Evolutionary conservation across 257 asterid species (phyloP).

Genomic region (Mitragyna speciosa): DNA sequence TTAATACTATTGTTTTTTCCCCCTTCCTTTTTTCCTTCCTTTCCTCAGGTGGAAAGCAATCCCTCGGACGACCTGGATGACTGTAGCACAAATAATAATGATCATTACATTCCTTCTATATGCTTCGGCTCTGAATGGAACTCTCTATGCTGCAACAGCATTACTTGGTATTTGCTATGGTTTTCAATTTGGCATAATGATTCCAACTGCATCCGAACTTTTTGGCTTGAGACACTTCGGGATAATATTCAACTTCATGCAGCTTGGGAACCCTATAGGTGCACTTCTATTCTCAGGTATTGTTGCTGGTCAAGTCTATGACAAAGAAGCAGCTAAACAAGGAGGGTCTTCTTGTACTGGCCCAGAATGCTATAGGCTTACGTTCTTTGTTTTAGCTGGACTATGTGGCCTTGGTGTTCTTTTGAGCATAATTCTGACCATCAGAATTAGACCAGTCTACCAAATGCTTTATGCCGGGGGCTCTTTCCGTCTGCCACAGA

Average conservation of each 20-base stretch:
- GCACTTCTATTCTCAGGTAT: constrained; percentile 78
- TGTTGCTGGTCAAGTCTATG: constrained; percentile 80
- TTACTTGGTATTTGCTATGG: constrained; percentile 88
- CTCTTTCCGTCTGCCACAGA: constrained; percentile 72
- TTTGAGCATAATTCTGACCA: constrained; percentile 65
- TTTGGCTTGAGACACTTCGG: constrained; percentile 91
- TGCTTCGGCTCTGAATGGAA: constrained; percentile 80
- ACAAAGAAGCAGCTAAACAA: constrained; percentile 82
- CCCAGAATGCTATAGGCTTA: constrained; percentile 73
- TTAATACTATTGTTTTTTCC: too few species aligned
- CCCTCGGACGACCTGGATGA: constrained; percentile 92
- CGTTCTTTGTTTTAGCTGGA: constrained; percentile 77
- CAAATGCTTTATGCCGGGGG: constrained; percentile 98
- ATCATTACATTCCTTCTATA: constrained; percentile 70
- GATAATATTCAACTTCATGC: constrained; percentile 76
- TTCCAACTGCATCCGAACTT: constrained; percentile 87
- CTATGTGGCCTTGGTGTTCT: constrained; percentile 66
- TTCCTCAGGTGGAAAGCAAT: too few species aligned
- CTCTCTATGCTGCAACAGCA: constrained; percentile 75
- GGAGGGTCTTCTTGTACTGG: constrained; percentile 60
- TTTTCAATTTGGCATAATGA: constrained; percentile 76
- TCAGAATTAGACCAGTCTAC: constrained; percentile 84
- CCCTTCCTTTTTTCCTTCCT: too few species aligned
- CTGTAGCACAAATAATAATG: constrained; percentile 71
- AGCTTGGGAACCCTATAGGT: constrained; percentile 81